phyloP scores from a whole-genome alignment of 805 yeast genomes.

The Candida broadrunensis region DNA sequence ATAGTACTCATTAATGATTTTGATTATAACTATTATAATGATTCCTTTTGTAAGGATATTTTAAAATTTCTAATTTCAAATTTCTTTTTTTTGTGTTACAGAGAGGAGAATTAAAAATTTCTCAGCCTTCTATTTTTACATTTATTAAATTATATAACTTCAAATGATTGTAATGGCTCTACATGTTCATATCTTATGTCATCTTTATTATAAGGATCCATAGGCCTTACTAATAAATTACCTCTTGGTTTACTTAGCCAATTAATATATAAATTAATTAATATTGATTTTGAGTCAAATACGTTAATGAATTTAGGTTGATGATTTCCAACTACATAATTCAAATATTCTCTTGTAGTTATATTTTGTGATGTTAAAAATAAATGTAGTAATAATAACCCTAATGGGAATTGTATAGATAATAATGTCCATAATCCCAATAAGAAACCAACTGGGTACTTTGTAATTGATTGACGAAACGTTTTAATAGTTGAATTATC shows the following conservation, averaged over 20 bases:
- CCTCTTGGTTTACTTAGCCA: slow-evolving; percentile 37
- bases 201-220: slow-evolving; percentile 15
- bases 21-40: too few relatives aligned
- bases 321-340: slow-evolving; percentile 31
- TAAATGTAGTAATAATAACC: slow-evolving; percentile 53
- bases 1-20: neutral
- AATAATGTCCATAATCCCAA: slow-evolving; percentile 49
- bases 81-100: neutral
- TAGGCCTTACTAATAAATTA: slow-evolving; percentile 14
- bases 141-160: neutral
- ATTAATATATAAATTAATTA: slow-evolving; percentile 27
- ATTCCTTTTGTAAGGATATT: neutral
- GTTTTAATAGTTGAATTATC: slow-evolving; percentile 25
- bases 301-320: slow-evolving; percentile 28
- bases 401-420: slow-evolving; percentile 51
- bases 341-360: slow-evolving; percentile 72
- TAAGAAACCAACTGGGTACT: slow-evolving; percentile 42
- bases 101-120: too few relatives aligned
- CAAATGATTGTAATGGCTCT: slow-evolving; percentile 15
- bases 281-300: slow-evolving; percentile 19
- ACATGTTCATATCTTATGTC: slow-evolving; percentile 25
- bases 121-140: too few relatives aligned
- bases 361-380: slow-evolving; percentile 54
- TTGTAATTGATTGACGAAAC: slow-evolving; percentile 14
- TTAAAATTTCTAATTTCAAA: neutral